Percentiles rank a stretch among this genome's conserved stretches.
These are phyloP conservation scores for Closterium sp. DNA, from an alignment of 139 green algal genomes.

Conservation along the genomic window DNA sequence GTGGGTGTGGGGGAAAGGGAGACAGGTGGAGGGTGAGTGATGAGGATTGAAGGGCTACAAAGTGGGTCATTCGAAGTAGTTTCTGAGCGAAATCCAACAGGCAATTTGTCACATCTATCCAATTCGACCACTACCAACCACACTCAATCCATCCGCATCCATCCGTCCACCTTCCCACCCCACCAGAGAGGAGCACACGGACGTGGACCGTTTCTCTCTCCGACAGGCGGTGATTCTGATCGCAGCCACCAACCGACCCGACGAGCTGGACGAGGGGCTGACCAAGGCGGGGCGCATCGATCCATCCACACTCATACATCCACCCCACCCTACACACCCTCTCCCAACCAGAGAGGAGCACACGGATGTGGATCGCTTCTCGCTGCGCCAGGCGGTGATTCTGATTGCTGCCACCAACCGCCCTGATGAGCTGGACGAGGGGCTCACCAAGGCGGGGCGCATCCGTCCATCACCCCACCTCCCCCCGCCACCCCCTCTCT, in stretches of 20 bases:
- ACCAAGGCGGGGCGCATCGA: too few relatives aligned
- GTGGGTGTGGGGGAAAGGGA: background rate
- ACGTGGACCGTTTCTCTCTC: slow-evolving; percentile 2
- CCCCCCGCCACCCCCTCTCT: too few relatives aligned
- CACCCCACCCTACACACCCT: background rate
- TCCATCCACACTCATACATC: too few relatives aligned
- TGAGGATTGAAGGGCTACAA: too few relatives aligned
- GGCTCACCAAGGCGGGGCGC: slow-evolving; percentile 78
- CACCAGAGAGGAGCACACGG: slow-evolving; percentile 6
- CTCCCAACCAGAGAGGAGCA: background rate
- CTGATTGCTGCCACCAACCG: slow-evolving; percentile 54
- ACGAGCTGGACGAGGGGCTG: too few relatives aligned
- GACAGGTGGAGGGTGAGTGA: background rate
- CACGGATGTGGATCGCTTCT: slow-evolving; percentile 15
- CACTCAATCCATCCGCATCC: too few relatives aligned
- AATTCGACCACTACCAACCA: too few relatives aligned
- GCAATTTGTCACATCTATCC: too few relatives aligned
- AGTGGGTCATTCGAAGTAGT: too few relatives aligned
- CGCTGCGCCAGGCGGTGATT: slow-evolving; percentile 7
- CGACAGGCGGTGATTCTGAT: background rate
- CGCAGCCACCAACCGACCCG: background rate
- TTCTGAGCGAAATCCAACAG: too few relatives aligned
- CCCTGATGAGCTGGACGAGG: slow-evolving; percentile 69
- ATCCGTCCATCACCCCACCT: too few relatives aligned
- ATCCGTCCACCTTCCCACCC: background rate